These are phyloP conservation scores for Nothomitra cinnamomea DNA, from an alignment of 2,329 filamentous ascomycete genomes.

Conservation along the genomic window DNA sequence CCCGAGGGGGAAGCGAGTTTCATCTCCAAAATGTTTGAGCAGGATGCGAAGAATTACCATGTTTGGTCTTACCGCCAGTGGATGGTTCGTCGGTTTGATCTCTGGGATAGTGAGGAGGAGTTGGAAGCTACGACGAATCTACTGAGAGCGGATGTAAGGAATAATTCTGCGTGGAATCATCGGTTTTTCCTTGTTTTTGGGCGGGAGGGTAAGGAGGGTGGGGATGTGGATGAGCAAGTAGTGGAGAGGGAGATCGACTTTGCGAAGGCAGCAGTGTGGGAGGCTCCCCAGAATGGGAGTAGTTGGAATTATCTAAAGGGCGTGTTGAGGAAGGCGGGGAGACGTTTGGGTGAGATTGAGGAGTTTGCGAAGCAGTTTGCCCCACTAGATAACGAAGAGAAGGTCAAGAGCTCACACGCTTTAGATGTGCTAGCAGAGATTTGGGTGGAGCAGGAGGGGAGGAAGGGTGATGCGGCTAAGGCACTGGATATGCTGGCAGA, in stretches of 20 bases:
- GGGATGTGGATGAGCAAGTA: conserved; percentile 35
- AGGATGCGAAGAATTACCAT: conserved; percentile 95
- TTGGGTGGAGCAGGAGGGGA: conserved; percentile 25
- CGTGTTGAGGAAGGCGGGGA: conserved; percentile 48
- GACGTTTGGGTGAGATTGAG: conserved; percentile 31
- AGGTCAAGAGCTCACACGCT: conserved; percentile 44
- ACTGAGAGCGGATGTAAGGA: conserved; percentile 67
- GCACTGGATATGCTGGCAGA: conserved; percentile 59
- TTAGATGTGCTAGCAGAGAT: conserved; percentile 32
- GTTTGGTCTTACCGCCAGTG: conserved; percentile 91
- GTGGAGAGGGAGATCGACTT: conserved; percentile 62
- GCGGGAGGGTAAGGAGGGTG: conserved; percentile 21
- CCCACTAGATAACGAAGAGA: conserved; percentile 27
- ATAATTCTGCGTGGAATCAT: conserved; percentile 97
- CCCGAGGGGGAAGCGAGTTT: conserved; percentile 56
- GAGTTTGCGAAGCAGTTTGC: conserved; percentile 37
- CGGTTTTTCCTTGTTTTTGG: conserved; percentile 83
- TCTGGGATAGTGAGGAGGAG: conserved; percentile 41
- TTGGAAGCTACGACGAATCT: conserved; percentile 53
- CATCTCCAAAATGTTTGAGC: conserved; percentile 59
- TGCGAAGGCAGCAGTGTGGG: conserved; percentile 51
- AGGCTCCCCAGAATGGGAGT: conserved; percentile 85
- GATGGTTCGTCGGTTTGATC: conserved; percentile 46
- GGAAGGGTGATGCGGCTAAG: conserved; percentile 25
- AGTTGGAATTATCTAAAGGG: conserved; percentile 86